phyloP scores from a whole-genome alignment of 2,329 filamentous ascomycete species.

The Cladorrhinum sp. region DNA sequence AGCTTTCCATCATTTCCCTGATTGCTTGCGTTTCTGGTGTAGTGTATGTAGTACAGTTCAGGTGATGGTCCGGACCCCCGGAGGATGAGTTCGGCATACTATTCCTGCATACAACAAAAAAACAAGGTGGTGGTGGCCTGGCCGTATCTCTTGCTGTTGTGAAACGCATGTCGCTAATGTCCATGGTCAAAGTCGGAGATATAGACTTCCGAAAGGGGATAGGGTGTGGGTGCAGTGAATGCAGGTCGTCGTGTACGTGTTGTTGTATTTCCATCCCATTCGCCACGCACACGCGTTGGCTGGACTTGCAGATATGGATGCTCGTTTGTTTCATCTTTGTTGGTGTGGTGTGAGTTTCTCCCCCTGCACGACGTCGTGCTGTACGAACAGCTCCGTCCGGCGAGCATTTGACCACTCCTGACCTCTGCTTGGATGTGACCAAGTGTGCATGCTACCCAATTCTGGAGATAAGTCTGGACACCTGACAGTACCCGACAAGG shows the following conservation, averaged over 20 bases:
- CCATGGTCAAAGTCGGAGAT: neutral
- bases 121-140: too few relatives aligned
- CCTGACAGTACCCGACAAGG: too few relatives aligned
- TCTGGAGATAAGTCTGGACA: too few relatives aligned
- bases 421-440: too few relatives aligned
- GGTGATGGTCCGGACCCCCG: neutral
- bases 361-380: neutral
- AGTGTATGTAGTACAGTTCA: too few relatives aligned
- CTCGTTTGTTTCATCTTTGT: neutral
- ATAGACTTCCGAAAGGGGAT: neutral
- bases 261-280: neutral
- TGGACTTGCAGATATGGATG: neutral
- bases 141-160: neutral
- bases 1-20: neutral
- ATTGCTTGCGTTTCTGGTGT: neutral
- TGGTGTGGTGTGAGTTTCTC: neutral
- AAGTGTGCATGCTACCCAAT: too few relatives aligned
- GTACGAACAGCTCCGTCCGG: neutral
- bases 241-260: neutral
- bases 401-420: too few relatives aligned
- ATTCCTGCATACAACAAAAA: too few relatives aligned
- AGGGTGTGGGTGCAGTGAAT: neutral
- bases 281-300: neutral
- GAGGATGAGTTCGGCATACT: neutral
- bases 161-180: too few relatives aligned